Percentiles rank a stretch among this genome's conserved stretches.
phyloP scores from a whole-genome alignment of 23 red algal genomes.

The Gracilaria gracilis region DNA sequence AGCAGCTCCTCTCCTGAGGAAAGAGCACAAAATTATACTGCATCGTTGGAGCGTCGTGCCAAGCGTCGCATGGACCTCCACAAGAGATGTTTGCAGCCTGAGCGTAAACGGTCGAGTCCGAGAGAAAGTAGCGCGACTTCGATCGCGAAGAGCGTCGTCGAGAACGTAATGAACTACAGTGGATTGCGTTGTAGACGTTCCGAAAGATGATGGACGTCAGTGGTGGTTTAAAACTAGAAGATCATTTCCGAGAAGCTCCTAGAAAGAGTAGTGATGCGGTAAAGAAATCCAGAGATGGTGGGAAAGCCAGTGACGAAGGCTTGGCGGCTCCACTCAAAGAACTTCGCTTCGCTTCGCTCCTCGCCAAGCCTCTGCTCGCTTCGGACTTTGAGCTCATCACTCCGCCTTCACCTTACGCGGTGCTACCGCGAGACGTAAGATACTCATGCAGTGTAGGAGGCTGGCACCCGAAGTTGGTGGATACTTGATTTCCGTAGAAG shows the following conservation, averaged over 20 bases:
- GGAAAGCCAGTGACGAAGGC: no score
- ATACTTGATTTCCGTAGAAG: conserved; percentile 30
- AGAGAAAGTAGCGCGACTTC: background rate
- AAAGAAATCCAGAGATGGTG: no score
- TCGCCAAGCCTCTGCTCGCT: no score
- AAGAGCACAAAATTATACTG: background rate
- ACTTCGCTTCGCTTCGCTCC: no score
- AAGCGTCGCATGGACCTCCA: background rate
- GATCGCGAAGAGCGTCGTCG: background rate
- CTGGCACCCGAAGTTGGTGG: background rate
- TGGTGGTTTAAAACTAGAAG: background rate
- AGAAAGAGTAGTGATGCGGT: no score
- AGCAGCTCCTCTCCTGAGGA: background rate
- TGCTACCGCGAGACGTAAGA: background rate
- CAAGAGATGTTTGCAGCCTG: background rate
- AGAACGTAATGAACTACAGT: background rate
- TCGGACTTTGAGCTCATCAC: no score
- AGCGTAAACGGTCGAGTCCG: background rate
- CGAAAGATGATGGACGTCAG: background rate
- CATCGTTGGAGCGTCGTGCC: background rate
- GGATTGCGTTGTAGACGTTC: conserved; percentile 3
- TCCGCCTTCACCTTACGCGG: no score
- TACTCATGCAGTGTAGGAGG: background rate
- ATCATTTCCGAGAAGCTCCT: background rate
- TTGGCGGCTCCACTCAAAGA: no score